Percentiles rank a stretch among this genome's conserved stretches.
Conservation (phyloP, 2,329 filamentous ascomycete genomes). For the Parasarocladium wereldwijsianum region DNA sequence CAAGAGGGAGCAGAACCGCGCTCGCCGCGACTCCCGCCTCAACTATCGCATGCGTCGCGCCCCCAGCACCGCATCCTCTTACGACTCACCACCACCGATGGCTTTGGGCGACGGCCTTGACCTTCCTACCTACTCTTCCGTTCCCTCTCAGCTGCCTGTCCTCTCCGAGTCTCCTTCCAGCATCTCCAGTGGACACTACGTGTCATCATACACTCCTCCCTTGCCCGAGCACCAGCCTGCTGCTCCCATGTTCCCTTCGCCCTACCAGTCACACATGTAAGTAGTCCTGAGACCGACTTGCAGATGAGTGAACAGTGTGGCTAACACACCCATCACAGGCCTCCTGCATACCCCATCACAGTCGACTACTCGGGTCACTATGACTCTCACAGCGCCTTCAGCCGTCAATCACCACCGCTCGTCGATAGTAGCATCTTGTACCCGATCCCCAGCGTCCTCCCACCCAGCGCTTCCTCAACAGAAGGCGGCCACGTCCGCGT, state of each 20-base stretch:
- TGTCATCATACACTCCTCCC: constrained; percentile 34
- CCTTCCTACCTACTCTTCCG: constrained; percentile 36
- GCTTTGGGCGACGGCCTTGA: constrained; percentile 23
- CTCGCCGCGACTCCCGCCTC: constrained; percentile 42
- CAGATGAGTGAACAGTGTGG: too few species aligned
- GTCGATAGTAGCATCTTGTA: constrained; percentile 28
- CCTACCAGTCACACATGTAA: constrained; percentile 23
- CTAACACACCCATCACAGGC: constrained; percentile 6
- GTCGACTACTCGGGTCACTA: constrained; percentile 28
- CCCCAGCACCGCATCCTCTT: constrained; percentile 28
- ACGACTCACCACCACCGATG: constrained; percentile 20
- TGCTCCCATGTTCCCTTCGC: constrained; percentile 17
- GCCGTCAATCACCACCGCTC: constrained; percentile 22
- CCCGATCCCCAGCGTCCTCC: constrained; percentile 22
- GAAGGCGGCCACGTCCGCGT: constrained; percentile 45
- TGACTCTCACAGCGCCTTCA: constrained; percentile 19
- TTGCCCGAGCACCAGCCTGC: constrained; percentile 27
- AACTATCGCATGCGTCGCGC: constrained; percentile 34
- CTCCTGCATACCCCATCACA: constrained; percentile 23
- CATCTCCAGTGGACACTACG: constrained; percentile 17
- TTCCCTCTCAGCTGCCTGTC: constrained; percentile 33
- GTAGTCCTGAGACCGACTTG: constrained; percentile 18
- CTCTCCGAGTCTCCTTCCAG: constrained; percentile 28
- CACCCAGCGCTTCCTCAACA: constrained; percentile 17
- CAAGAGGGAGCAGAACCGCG: constrained; percentile 45